Evolutionary conservation across 208 protist genomes (phyloP).

Genomic region (Crithidia acanthocephali): DNA sequence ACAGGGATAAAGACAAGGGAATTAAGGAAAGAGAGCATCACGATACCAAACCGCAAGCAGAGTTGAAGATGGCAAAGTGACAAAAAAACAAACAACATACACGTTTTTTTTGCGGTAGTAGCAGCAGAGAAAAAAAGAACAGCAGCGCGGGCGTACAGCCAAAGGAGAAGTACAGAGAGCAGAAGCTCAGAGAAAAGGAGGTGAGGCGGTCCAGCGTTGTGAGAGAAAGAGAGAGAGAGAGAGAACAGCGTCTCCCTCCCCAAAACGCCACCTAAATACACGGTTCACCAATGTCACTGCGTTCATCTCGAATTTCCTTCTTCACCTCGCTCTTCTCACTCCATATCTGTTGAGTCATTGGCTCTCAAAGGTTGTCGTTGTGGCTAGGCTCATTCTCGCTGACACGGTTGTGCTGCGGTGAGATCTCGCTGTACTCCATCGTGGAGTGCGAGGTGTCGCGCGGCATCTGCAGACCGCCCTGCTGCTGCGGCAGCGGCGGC

Average conservation of each 20-base stretch:
- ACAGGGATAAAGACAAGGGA: slow-evolving; percentile 14
- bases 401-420: background rate
- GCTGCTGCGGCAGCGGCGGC: background rate
- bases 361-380: background rate
- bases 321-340: background rate
- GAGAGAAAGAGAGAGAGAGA: too few species aligned
- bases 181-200: too few species aligned
- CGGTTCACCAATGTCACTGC: too few species aligned
- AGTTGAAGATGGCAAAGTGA: background rate
- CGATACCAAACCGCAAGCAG: background rate
- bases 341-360: background rate
- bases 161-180: background rate
- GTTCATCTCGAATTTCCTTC: too few species aligned
- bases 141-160: background rate
- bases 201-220: too few species aligned
- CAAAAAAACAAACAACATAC: background rate
- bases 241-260: too few species aligned
- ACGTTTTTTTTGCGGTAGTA: background rate
- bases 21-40: background rate
- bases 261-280: too few species aligned
- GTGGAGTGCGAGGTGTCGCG: background rate
- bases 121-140: background rate
- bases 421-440: slow-evolving; percentile 17
- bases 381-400: slow-evolving; percentile 11
- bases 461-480: background rate